A percentile compares a stretch with the other conserved stretches of the same genome.
phyloP scores from a whole-genome alignment of 2,329 filamentous ascomycete genomes.

The Trichophyton simii region DNA sequence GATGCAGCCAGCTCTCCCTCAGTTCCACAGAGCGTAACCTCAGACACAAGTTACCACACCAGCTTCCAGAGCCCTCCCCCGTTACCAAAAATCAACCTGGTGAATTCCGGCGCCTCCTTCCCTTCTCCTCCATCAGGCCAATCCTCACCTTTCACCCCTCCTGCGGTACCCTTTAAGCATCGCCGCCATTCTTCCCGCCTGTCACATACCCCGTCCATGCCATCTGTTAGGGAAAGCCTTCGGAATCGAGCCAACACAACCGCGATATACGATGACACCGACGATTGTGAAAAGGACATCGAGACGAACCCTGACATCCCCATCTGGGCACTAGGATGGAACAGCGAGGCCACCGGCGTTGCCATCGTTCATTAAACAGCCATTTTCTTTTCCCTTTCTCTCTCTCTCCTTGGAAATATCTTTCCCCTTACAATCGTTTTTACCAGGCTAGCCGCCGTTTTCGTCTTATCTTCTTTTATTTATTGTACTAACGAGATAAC shows the following conservation, averaged over 20 bases:
- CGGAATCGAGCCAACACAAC: constrained; percentile 33
- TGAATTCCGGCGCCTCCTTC: constrained; percentile 26
- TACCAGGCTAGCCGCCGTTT: too few relatives aligned
- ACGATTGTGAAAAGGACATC: constrained; percentile 24
- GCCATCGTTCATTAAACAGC: constrained; percentile 24
- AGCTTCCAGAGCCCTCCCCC: background rate
- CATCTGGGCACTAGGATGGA: constrained; percentile 30
- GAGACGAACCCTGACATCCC: constrained; percentile 43
- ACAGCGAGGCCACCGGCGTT: constrained; percentile 30
- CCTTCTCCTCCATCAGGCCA: constrained; percentile 29
- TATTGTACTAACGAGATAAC: background rate
- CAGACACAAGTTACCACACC: constrained; percentile 5
- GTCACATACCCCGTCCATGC: constrained; percentile 22
- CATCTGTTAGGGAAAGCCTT: constrained; percentile 22
- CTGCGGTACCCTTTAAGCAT: constrained; percentile 21
- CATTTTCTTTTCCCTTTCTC: too few relatives aligned
- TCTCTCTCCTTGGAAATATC: too few relatives aligned
- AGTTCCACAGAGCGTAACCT: constrained; percentile 17
- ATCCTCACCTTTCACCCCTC: constrained; percentile 12
- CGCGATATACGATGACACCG: constrained; percentile 34
- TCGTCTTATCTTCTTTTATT: too few relatives aligned
- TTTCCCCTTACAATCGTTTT: too few relatives aligned
- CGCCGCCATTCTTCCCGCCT: constrained; percentile 27
- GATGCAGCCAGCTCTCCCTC: constrained; percentile 19
- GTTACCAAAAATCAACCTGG: constrained; percentile 14